phyloP scores from a whole-genome alignment of 352 stramenopile species.

The Plasmopara muralis region DNA sequence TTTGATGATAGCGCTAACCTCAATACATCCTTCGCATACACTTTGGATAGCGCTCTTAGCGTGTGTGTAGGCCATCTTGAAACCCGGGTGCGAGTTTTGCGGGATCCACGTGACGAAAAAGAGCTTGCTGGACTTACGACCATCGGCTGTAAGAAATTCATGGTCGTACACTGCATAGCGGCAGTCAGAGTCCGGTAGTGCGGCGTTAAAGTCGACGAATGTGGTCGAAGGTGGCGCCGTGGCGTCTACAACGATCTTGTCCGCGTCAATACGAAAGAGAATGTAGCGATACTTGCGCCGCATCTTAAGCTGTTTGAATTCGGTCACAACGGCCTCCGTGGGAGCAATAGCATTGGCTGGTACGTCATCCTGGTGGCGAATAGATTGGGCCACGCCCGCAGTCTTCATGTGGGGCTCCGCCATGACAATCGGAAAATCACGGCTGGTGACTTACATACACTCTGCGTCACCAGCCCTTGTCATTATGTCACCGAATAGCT shows the following conservation, averaged over 20 bases:
- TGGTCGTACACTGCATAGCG: constrained; percentile 86
- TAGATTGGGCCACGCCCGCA: constrained; percentile 64
- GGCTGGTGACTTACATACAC: constrained; percentile 2
- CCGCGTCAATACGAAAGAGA: constrained; percentile 75
- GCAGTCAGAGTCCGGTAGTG: constrained; percentile 75
- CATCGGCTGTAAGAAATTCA: constrained; percentile 67
- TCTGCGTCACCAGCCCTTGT: constrained; percentile 3
- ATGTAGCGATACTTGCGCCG: constrained; percentile 80
- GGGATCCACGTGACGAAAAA: constrained; percentile 87
- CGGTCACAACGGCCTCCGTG: constrained; percentile 41
- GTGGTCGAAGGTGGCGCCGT: constrained; percentile 41
- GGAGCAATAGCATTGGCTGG: constrained; percentile 64
- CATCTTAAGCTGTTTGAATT: constrained; percentile 88
- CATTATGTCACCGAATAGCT: constrained; percentile 9
- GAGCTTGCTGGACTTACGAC: constrained; percentile 81
- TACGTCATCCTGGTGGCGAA: constrained; percentile 70
- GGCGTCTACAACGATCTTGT: constrained; percentile 57
- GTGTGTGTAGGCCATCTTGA: constrained; percentile 87
- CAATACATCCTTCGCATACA: constrained; percentile 70
- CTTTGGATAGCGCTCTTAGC: constrained; percentile 76
- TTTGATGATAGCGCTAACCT: constrained; percentile 71
- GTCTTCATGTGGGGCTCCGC: constrained; percentile 84
- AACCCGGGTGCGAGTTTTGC: constrained; percentile 68
- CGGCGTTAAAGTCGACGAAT: constrained; percentile 46
- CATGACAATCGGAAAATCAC: constrained; percentile 25